Base-by-base conservation (phyloP, 2,329 filamentous ascomycete genomes). In the Sordariomycetes sp. region DNA sequence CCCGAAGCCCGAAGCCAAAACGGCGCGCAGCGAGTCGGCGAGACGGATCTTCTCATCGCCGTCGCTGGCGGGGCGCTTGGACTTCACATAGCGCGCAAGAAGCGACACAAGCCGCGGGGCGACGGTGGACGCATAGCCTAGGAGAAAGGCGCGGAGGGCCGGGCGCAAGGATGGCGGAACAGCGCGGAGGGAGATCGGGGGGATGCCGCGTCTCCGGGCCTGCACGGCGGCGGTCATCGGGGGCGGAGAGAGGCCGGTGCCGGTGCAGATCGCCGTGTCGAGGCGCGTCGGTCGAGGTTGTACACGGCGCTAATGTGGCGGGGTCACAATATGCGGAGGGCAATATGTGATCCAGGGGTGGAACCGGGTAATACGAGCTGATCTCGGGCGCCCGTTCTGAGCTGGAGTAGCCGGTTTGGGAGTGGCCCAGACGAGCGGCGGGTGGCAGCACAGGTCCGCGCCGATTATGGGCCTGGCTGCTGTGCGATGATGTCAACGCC, bases 91-190 rank as follows among this genome's bases (percentile, higher is more conserved):
- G 62, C 79, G 76, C 57, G 84, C 66, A 34, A 84, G 62, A 60
- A 85, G 68, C 2, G 78, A 79, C 62, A 84, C 65, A 24, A 86
- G 68, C 60, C 81, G 74, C 14, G 83, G 83, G 32, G 73, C 76
- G 8, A 85, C 80, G 37, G 77, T 74, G 56, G 81, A 85, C 20
- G 77, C 77, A 71, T 85, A 86, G 34, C 82, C 83, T 37, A 86
- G 65, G 16, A 82, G 65, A 67, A 83, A 87, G 53, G 83, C 83
- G 60, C 81, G 77, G 58, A 83, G 64, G 25, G 83, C 68, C 18
- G 83, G 83, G 57, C 79, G 76, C 35, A 86, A 69, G 48, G 75
- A 61, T 14, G 77, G 72, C 34, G 81, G 80, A 52, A 85, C 60
- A 52, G 65, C 61, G 34, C 65, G 61, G 54, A 72, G 55, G 10